Percentiles rank a stretch among this genome's conserved stretches.
phyloP scores from a whole-genome alignment of 2,329 filamentous ascomycete genomes.

The Xylariaceae sp. region DNA sequence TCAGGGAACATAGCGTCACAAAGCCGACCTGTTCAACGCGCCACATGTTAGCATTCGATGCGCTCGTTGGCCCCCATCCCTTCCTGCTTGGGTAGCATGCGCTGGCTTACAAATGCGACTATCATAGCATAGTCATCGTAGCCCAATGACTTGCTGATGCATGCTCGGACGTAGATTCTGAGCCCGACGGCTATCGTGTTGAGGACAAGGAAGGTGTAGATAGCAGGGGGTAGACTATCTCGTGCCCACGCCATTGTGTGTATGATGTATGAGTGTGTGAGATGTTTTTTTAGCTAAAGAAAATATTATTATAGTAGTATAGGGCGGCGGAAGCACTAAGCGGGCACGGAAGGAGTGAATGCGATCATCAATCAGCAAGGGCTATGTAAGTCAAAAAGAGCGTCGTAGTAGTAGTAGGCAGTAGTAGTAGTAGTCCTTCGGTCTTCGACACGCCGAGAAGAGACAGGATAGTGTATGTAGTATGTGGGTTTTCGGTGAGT shows the following conservation, averaged over 20 bases:
- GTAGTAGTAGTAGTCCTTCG: not conserved
- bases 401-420: not conserved
- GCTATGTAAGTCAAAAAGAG: not conserved
- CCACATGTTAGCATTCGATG: conserved; percentile 6
- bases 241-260: conserved; percentile 21
- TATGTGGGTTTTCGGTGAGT: not conserved
- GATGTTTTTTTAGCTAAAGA: not conserved
- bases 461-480: not conserved
- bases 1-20: conserved; percentile 16
- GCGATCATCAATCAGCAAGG: conserved; percentile 1
- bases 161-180: conserved; percentile 17
- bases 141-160: conserved; percentile 21
- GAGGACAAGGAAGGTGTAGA: conserved; percentile 19
- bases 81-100: not conserved
- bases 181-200: conserved; percentile 17
- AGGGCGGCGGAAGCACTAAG: conserved; percentile 9
- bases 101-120: conserved; percentile 18
- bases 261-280: too few relatives aligned
- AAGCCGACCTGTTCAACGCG: conserved; percentile 11
- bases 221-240: conserved; percentile 20
- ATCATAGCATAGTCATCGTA: conserved; percentile 21
- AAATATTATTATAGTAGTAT: conserved; percentile 1
- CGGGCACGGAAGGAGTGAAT: conserved; percentile 10
- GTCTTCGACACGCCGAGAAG: not conserved
- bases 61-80: not conserved